Conservation (phyloP, 352 stramenopile genomes). For the Phytopythium aichiense region DNA sequence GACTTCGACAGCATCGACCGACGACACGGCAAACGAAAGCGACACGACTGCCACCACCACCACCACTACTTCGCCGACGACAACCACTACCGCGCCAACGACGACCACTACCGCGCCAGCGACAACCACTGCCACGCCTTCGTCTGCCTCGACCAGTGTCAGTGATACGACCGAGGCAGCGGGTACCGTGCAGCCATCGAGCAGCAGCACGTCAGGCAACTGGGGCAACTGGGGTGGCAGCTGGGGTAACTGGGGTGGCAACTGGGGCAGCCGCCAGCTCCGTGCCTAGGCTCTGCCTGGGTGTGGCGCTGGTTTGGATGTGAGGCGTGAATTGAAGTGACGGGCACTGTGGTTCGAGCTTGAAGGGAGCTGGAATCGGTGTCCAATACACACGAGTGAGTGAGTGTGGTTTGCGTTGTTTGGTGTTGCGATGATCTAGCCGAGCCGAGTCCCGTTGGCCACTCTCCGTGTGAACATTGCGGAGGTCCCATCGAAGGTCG, state of each 20-base stretch:
- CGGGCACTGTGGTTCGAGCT: no score
- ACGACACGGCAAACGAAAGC: not conserved
- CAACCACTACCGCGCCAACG: not conserved
- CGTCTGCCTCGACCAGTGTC: not conserved
- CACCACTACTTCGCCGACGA: not conserved
- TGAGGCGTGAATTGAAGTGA: not conserved
- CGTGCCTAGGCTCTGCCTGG: not conserved
- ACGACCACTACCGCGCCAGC: not conserved
- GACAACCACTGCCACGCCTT: not conserved
- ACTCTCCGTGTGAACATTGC: no score
- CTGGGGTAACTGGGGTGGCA: slow-evolving; percentile 1
- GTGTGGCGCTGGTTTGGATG: not conserved
- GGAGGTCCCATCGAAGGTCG: no score
- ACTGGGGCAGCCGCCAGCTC: slow-evolving; percentile 3
- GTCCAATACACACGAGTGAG: no score
- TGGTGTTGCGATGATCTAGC: no score
- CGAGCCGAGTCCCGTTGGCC: no score
- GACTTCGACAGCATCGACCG: not conserved
- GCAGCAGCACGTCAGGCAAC: not conserved
- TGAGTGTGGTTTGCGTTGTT: no score
- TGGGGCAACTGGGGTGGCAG: not conserved
- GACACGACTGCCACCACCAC: not conserved
- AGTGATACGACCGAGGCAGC: not conserved
- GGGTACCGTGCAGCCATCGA: slow-evolving; percentile 3
- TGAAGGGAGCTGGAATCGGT: no score